These are phyloP conservation scores for Leptosphaerulina australis DNA, from an alignment of 2,329 filamentous ascomycete genomes.

Conservation along the genomic window DNA sequence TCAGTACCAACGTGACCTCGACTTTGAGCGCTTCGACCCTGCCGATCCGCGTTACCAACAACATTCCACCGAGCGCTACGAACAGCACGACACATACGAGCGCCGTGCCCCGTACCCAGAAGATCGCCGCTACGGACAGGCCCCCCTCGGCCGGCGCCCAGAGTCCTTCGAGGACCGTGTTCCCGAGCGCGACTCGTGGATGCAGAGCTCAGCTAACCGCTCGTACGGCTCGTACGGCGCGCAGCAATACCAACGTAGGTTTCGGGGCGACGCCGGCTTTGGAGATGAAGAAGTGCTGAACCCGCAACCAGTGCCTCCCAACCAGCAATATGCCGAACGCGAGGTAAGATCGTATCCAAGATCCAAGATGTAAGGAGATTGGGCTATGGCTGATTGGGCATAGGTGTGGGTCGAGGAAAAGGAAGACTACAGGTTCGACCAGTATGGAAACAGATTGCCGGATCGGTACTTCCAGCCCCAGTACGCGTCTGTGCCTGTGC, in stretches of 20 bases:
- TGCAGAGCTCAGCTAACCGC: slow-evolving; percentile 35
- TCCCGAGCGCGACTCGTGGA: slow-evolving; percentile 45
- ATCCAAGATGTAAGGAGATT: background rate
- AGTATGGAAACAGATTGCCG: slow-evolving; percentile 46
- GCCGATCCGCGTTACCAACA: slow-evolving; percentile 37
- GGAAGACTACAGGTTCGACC: slow-evolving; percentile 44
- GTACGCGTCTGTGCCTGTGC: slow-evolving; percentile 20
- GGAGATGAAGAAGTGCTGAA: slow-evolving; percentile 47
- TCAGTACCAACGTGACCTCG: slow-evolving; percentile 26
- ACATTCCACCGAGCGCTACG: slow-evolving; percentile 32
- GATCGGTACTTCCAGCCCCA: slow-evolving; percentile 34
- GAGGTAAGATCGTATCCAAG: slow-evolving; percentile 35
- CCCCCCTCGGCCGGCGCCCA: slow-evolving; percentile 38
- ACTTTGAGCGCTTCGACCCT: slow-evolving; percentile 29
- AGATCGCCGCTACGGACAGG: slow-evolving; percentile 26
- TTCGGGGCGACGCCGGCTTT: slow-evolving; percentile 45
- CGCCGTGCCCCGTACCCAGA: slow-evolving; percentile 25
- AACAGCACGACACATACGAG: slow-evolving; percentile 24
- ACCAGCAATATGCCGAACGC: slow-evolving; percentile 36
- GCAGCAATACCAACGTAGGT: slow-evolving; percentile 42
- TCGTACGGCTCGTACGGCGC: slow-evolving; percentile 30
- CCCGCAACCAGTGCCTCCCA: slow-evolving; percentile 46
- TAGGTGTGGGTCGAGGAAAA: slow-evolving; percentile 48
- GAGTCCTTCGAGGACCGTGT: slow-evolving; percentile 46
- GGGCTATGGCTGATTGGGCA: background rate